These are phyloP conservation scores for Fusarium duplospermum DNA, from an alignment of 2,329 filamentous ascomycete genomes.

Conservation along the genomic window DNA sequence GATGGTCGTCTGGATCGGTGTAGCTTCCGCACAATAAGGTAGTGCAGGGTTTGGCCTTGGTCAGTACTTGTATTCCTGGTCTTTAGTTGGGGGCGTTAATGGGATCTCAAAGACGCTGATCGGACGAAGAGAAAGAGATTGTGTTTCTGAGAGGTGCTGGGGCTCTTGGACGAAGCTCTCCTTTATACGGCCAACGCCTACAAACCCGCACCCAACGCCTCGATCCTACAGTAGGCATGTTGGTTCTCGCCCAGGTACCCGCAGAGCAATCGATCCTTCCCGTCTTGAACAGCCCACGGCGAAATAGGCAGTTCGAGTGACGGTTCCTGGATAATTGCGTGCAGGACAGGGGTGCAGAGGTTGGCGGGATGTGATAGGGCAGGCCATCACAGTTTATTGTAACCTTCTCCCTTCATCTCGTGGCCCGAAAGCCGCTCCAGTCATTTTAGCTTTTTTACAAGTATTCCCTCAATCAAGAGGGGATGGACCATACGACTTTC, in stretches of 20 bases:
- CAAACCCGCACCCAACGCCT: conserved; percentile 13
- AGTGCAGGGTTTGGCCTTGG: background rate
- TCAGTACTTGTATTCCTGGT: background rate
- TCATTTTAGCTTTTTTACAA: background rate
- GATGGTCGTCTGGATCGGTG: conserved; percentile 30
- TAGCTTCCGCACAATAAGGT: conserved; percentile 10
- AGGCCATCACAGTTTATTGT: conserved; percentile 6
- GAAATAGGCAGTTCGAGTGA: conserved; percentile 31
- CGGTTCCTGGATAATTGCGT: conserved; percentile 39
- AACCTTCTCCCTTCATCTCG: conserved; percentile 26
- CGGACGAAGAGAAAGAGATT: background rate
- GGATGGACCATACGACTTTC: conserved; percentile 15
- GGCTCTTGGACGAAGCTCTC: conserved; percentile 18
- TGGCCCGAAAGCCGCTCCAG: conserved; percentile 19
- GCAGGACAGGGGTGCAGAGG: conserved; percentile 18
- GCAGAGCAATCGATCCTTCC: background rate
- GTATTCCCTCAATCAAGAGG: background rate
- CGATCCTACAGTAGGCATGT: conserved; percentile 29
- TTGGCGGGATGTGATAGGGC: conserved; percentile 19
- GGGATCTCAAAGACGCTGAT: background rate
- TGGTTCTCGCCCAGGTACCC: conserved; percentile 18
- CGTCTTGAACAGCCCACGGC: conserved; percentile 17
- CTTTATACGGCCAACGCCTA: conserved; percentile 19
- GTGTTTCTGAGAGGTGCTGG: background rate
- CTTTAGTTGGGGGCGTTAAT: no score